Conservation (phyloP, 352 stramenopile species). For the Pythium brassicae region DNA sequence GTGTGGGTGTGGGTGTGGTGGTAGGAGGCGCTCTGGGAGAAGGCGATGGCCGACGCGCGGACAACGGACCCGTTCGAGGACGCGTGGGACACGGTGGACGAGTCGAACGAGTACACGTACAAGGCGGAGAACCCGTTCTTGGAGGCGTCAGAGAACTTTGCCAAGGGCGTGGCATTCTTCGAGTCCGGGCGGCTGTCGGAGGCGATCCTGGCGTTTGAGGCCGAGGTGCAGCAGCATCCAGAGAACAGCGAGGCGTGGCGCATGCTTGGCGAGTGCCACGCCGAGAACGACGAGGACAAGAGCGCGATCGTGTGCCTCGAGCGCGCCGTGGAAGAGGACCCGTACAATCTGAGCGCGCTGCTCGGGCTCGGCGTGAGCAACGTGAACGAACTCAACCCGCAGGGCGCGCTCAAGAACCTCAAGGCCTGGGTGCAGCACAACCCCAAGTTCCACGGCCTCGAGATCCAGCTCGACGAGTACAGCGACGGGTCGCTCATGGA, state of each 20-base stretch:
- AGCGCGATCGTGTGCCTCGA: slow-evolving; percentile 94
- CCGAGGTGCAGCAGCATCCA: slow-evolving; percentile 89
- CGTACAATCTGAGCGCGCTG: slow-evolving; percentile 92
- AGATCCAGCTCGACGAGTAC: slow-evolving; percentile 85
- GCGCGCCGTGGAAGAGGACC: slow-evolving; percentile 92
- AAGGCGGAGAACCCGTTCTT: slow-evolving; percentile 74
- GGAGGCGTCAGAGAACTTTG: slow-evolving; percentile 64
- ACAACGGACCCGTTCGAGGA: slow-evolving; percentile 78
- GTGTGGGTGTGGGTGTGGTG: slow-evolving; percentile 1
- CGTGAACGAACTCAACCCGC: slow-evolving; percentile 96
- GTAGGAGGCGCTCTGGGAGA: slow-evolving; percentile 73
- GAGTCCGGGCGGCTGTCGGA: slow-evolving; percentile 87
- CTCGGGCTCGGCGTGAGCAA: slow-evolving; percentile 94
- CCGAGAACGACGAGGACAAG: slow-evolving; percentile 96
- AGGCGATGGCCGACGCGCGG: slow-evolving; percentile 65
- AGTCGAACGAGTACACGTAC: slow-evolving; percentile 64
- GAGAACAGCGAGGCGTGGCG: slow-evolving; percentile 94
- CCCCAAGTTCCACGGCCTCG: slow-evolving; percentile 94
- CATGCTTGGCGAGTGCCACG: slow-evolving; percentile 93
- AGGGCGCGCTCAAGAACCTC: slow-evolving; percentile 90
- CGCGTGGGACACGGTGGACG: slow-evolving; percentile 48
- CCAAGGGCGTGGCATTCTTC: slow-evolving; percentile 81
- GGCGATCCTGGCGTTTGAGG: slow-evolving; percentile 94
- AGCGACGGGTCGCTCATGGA: slow-evolving; percentile 90
- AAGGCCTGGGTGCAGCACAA: slow-evolving; percentile 97